These are phyloP conservation scores for Serendipita sp. DNA, from an alignment of 768 basidiomycete genomes.

Conservation along the genomic window DNA sequence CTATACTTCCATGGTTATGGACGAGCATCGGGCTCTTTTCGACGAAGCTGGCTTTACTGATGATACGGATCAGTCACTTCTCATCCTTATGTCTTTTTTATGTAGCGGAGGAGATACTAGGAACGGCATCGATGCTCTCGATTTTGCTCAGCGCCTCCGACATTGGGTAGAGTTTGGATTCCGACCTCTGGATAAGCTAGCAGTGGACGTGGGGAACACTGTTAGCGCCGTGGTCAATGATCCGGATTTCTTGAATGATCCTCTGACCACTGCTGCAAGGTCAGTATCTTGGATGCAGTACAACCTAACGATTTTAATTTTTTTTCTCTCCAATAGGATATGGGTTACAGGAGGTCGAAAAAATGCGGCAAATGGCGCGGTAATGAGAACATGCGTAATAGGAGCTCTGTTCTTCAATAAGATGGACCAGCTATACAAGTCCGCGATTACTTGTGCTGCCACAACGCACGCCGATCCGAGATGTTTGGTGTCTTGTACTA, in stretches of 20 bases:
- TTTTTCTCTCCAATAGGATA: not conserved
- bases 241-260: not conserved
- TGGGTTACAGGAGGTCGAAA: not conserved
- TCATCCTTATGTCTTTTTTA: constrained; percentile 3
- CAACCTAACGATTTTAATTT: not conserved
- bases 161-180: not conserved
- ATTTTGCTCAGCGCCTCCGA: not conserved
- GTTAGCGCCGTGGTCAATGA: not conserved
- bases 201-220: not conserved
- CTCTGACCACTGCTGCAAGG: not conserved
- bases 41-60: not conserved
- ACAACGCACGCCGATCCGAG: constrained; percentile 1
- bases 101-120: not conserved
- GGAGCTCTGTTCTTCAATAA: not conserved
- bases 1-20: not conserved
- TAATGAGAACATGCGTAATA: not conserved
- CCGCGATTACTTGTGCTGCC: not conserved
- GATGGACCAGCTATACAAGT: not conserved
- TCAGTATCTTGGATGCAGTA: not conserved
- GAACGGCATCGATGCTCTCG: not conserved
- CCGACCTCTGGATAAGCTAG: not conserved
- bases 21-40: not conserved
- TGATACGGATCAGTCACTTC: not conserved
- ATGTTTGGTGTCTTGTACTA: not conserved
- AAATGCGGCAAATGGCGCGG: constrained; percentile 2